These are phyloP conservation scores for Zancudomyces culisetae DNA, from an alignment of 371 early-diverging fungal genomes.

Conservation along the genomic window DNA sequence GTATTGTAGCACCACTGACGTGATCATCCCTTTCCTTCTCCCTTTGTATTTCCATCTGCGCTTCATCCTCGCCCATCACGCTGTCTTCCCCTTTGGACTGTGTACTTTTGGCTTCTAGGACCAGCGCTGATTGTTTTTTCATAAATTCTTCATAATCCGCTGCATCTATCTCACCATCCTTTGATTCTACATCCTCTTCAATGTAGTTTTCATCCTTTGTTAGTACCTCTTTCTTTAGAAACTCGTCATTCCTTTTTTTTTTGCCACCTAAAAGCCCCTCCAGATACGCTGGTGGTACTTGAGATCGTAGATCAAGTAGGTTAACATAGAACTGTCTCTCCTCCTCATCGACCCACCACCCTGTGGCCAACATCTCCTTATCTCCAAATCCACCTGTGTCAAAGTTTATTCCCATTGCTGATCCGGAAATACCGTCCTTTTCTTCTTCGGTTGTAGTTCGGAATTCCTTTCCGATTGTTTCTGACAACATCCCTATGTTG, in stretches of 20 bases:
- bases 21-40: conserved; percentile 2
- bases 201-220: not conserved
- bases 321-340: conserved; percentile 17
- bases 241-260: not conserved
- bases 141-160: conserved; percentile 2
- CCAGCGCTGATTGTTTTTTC: not conserved
- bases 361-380: conserved; percentile 2
- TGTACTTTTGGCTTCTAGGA: not conserved
- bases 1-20: not conserved
- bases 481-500: not conserved
- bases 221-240: not conserved
- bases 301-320: conserved; percentile 13
- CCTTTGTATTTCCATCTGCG: not conserved
- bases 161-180: not conserved
- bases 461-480: conserved; percentile 1
- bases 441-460: not conserved
- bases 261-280: not conserved
- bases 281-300: conserved; percentile 18
- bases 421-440: too few relatives aligned
- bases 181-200: not conserved
- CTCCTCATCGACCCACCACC: conserved; percentile 20
- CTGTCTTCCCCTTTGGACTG: not conserved
- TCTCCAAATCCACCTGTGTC: conserved; percentile 6
- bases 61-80: too few relatives aligned
- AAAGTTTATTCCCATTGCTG: conserved; percentile 15